phyloP scores from a whole-genome alignment of 2,329 filamentous ascomycete species.

The Venturia asperata region DNA sequence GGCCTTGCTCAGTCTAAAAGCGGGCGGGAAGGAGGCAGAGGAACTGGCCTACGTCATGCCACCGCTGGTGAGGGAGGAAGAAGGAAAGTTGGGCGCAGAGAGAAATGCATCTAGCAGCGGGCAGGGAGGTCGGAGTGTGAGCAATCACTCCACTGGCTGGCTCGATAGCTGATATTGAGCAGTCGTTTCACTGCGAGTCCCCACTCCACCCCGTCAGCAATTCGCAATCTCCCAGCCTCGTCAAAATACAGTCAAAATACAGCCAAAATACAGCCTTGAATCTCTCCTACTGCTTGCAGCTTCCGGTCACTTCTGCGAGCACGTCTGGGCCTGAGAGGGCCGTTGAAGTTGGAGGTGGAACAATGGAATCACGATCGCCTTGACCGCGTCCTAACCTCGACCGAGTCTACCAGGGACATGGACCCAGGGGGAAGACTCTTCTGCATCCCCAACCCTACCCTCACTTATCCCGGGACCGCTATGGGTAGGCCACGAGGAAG shows the following conservation, averaged over 20 bases:
- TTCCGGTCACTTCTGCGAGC: neutral
- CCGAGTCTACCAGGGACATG: neutral
- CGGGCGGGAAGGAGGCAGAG: neutral
- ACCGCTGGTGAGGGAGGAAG: constrained; percentile 6
- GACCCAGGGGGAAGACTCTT: neutral
- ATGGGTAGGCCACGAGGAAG: neutral
- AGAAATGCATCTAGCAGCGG: neutral
- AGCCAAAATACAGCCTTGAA: neutral
- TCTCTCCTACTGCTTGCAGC: neutral
- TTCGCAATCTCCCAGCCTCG: constrained; percentile 9
- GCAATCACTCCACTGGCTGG: neutral
- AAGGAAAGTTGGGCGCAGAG: constrained; percentile 12
- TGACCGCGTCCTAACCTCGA: neutral
- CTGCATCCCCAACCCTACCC: neutral
- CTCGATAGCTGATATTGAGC: neutral
- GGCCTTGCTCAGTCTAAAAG: constrained; percentile 11
- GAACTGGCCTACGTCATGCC: constrained; percentile 2
- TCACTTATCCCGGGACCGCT: neutral
- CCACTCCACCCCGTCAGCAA: neutral
- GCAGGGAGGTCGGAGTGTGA: neutral
- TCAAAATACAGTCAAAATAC: no score
- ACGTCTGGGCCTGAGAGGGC: no score
- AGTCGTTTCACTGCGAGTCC: neutral
- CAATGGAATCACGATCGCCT: neutral
- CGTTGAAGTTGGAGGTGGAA: neutral